Evolutionary conservation across 2,329 filamentous ascomycete species (phyloP).

Genomic region (Neonectria punicea): DNA sequence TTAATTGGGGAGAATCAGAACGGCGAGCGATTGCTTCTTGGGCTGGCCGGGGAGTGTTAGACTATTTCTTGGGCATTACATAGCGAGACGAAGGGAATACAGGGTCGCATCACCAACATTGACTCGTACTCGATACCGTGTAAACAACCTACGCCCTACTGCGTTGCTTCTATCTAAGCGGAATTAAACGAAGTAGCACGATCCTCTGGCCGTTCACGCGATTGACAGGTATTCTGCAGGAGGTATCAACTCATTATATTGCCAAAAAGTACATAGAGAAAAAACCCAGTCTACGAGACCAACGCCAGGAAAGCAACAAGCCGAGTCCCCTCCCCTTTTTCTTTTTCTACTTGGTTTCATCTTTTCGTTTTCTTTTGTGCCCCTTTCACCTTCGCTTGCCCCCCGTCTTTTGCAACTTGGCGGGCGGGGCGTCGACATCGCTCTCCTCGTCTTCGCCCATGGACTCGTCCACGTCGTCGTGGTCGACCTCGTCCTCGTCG

Average conservation of each 20-base stretch:
- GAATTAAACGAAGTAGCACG: not conserved
- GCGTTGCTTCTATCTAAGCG: not conserved
- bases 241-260: slow-evolving; percentile 45
- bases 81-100: slow-evolving; percentile 6
- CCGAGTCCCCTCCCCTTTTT: slow-evolving; percentile 20
- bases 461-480: slow-evolving; percentile 66
- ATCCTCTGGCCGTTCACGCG: not conserved
- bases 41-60: slow-evolving; percentile 6
- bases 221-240: slow-evolving; percentile 4
- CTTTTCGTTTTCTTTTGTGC: not conserved
- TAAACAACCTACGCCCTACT: not conserved
- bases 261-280: slow-evolving; percentile 41
- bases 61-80: slow-evolving; percentile 12
- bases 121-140: not conserved
- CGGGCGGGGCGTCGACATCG: slow-evolving; percentile 60
- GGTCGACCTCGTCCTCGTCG: slow-evolving; percentile 69
- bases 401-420: slow-evolving; percentile 51
- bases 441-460: slow-evolving; percentile 66
- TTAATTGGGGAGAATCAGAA: slow-evolving; percentile 21
- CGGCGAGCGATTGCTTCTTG: slow-evolving; percentile 8
- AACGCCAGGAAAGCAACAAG: slow-evolving; percentile 41
- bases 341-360: slow-evolving; percentile 26
- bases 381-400: slow-evolving; percentile 38
- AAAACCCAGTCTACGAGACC: slow-evolving; percentile 41
- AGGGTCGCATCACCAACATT: slow-evolving; percentile 7